These are phyloP conservation scores for Echites panduratus DNA, from an alignment of 257 asterid genomes.

Conservation along the genomic window DNA sequence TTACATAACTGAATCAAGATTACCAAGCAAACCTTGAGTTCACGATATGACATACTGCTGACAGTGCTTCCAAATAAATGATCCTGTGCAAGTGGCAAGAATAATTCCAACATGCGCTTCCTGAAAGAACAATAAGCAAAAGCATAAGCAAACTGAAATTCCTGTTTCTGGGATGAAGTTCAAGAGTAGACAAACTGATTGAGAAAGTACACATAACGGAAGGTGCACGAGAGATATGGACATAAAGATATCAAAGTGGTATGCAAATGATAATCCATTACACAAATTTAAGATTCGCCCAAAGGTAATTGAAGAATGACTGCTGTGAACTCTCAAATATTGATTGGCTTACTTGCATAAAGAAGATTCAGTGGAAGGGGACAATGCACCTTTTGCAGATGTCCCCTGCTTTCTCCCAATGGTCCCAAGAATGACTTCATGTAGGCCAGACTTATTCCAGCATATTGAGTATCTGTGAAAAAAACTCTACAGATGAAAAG, in stretches of 20 bases:
- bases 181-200: not conserved
- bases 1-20: slow-evolving; percentile 8
- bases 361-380: slow-evolving; percentile 75
- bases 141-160: not conserved
- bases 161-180: not conserved
- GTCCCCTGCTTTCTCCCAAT: slow-evolving; percentile 99
- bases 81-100: slow-evolving; percentile 37
- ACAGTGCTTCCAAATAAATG: slow-evolving; percentile 20
- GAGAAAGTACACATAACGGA: not conserved
- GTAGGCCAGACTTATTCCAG: slow-evolving; percentile 75
- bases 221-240: not conserved
- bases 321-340: slow-evolving; percentile 5
- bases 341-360: slow-evolving; percentile 67
- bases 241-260: slow-evolving; percentile 1
- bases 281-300: not conserved
- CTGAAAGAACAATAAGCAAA: slow-evolving; percentile 25
- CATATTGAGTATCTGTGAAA: slow-evolving; percentile 72
- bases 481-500: slow-evolving; percentile 2
- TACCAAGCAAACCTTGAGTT: slow-evolving; percentile 55
- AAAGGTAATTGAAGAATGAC: slow-evolving; percentile 3
- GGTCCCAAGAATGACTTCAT: slow-evolving; percentile 90
- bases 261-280: not conserved
- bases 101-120: slow-evolving; percentile 59
- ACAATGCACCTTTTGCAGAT: slow-evolving; percentile 78
- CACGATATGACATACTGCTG: slow-evolving; percentile 43